Evolutionary conservation across 768 basidiomycete species (phyloP).

Genomic region (Lenzites betulinus): DNA sequence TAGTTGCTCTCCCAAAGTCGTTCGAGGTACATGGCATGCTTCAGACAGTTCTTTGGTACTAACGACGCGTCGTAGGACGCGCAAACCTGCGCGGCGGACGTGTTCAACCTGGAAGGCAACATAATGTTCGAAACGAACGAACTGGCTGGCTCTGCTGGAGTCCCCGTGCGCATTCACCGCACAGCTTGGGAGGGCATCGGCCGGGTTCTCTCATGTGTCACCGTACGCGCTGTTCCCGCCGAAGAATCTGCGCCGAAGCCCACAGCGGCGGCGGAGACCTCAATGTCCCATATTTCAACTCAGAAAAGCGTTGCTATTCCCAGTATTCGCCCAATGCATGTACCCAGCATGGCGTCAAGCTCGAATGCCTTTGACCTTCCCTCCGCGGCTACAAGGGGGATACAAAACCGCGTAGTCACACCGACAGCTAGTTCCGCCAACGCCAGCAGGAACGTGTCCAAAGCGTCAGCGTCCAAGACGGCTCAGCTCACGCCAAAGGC

Average conservation of each 20-base stretch:
- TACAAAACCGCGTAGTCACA: not conserved
- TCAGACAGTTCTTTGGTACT: not conserved
- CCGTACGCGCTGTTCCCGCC: not conserved
- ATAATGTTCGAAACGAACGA: constrained; percentile 15
- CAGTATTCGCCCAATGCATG: no score
- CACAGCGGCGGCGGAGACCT: not conserved
- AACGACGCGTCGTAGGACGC: constrained; percentile 12
- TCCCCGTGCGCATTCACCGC: constrained; percentile 17
- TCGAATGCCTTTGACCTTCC: no score
- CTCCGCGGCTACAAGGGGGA: constrained; percentile 2
- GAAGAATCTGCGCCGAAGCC: not conserved
- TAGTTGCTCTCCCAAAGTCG: constrained; percentile 14
- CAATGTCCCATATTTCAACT: not conserved
- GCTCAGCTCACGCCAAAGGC: not conserved
- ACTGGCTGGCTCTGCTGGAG: constrained; percentile 9
- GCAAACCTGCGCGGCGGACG: not conserved
- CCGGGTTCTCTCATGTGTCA: constrained; percentile 6
- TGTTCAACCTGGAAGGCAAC: constrained; percentile 10
- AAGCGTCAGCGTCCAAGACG: not conserved
- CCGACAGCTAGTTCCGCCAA: not conserved
- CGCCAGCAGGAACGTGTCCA: not conserved
- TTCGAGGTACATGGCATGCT: constrained; percentile 9
- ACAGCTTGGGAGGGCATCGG: constrained; percentile 21
- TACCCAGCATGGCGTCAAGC: no score
- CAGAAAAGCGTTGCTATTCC: no score